These are phyloP conservation scores for Collariella sp. DNA, from an alignment of 495 filamentous ascomycete genomes.

Conservation along the genomic window DNA sequence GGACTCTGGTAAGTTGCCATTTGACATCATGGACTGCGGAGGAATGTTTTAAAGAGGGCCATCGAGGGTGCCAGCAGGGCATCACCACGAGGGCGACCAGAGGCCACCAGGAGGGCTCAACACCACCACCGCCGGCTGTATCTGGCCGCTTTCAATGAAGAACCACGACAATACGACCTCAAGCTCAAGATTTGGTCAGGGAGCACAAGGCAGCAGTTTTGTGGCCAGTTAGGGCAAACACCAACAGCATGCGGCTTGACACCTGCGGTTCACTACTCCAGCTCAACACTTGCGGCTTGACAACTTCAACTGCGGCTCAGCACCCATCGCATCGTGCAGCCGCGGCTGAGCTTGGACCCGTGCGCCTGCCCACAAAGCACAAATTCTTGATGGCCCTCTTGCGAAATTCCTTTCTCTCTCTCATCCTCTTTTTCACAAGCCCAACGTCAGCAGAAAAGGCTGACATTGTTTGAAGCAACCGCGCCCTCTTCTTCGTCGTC, in stretches of 20 bases:
- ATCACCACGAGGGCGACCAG: not conserved
- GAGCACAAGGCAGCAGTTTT: too few relatives aligned
- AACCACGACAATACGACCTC: too few relatives aligned
- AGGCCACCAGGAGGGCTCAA: not conserved
- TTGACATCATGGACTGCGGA: not conserved
- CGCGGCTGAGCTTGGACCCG: slow-evolving; percentile 8
- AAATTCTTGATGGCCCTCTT: not conserved
- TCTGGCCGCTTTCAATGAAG: not conserved
- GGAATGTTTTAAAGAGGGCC: not conserved
- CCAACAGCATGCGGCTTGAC: not conserved
- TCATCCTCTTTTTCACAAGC: not conserved
- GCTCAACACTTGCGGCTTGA: not conserved
- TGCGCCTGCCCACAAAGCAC: not conserved
- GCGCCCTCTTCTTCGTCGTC: not conserved
- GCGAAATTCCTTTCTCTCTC: not conserved
- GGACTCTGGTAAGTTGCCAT: not conserved
- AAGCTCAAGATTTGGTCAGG: too few relatives aligned
- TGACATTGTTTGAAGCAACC: slow-evolving; percentile 5
- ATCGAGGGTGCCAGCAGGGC: not conserved
- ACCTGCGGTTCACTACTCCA: not conserved
- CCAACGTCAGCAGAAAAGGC: not conserved
- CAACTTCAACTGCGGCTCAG: not conserved
- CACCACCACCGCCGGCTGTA: not conserved
- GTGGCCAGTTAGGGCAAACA: not conserved
- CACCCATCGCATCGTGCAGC: not conserved